phyloP scores from a whole-genome alignment of 352 stramenopile species.

The Pythium rhizo-oryzae region DNA sequence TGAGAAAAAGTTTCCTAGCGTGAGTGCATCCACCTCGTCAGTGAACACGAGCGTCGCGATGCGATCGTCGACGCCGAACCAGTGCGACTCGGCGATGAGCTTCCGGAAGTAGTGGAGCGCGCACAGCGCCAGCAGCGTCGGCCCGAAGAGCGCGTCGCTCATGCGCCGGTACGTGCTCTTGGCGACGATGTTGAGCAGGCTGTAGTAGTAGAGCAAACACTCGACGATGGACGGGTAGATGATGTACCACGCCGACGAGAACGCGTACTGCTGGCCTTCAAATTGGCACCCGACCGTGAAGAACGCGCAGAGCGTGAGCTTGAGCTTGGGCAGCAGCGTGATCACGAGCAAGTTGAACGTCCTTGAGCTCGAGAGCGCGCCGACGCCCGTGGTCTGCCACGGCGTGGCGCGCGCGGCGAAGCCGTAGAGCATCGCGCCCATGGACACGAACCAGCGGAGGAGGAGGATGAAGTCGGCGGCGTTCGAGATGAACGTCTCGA shows the following conservation, averaged over 20 bases:
- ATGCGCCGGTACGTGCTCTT: conserved; percentile 35
- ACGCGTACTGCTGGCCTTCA: conserved; percentile 34
- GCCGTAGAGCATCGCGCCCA: conserved; percentile 16
- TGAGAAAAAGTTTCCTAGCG: conserved; percentile 34
- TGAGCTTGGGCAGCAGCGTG: conserved; percentile 2
- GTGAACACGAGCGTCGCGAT: conserved; percentile 12
- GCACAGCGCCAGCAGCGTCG: conserved; percentile 34
- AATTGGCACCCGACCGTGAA: conserved; percentile 16
- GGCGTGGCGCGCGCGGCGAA: conserved; percentile 21
- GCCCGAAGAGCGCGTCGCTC: conserved; percentile 37
- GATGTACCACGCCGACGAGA: conserved; percentile 38
- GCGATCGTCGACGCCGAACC: conserved; percentile 24
- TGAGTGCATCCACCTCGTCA: conserved; percentile 31
- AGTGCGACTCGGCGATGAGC: conserved; percentile 12
- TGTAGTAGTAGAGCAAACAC: conserved; percentile 34
- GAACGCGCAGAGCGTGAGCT: conserved; percentile 13
- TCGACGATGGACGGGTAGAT: conserved; percentile 39
- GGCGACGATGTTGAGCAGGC: conserved; percentile 37
- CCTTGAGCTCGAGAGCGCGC: conserved; percentile 14
- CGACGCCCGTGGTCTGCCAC: conserved; percentile 24
- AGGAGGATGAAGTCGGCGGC: conserved; percentile 31
- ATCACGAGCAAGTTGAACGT: conserved; percentile 29
- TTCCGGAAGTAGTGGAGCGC: conserved; percentile 32
- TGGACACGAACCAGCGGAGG: conserved; percentile 29
- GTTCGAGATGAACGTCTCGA: conserved; percentile 36